A percentile compares a stretch with the other conserved stretches of the same genome.
Evolutionary conservation across 2,329 filamentous ascomycete species (phyloP).

Genomic region (Epichloe scottii): DNA sequence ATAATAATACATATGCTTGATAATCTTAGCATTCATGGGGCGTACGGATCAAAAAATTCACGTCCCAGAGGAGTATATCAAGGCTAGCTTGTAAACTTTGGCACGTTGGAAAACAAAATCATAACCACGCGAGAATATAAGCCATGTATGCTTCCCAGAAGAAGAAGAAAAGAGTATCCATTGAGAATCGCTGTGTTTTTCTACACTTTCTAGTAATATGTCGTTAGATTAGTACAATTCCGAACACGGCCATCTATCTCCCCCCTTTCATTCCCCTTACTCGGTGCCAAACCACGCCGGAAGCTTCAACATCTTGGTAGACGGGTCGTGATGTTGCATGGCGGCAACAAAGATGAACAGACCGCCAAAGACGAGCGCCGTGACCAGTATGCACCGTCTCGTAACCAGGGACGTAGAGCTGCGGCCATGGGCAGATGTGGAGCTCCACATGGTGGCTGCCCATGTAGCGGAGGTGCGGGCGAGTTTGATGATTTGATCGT

Average conservation of each 20-base stretch:
- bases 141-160: no score
- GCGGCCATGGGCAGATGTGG: slow-evolving; percentile 10
- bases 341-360: slow-evolving; percentile 9
- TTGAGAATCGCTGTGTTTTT: neutral
- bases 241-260: neutral
- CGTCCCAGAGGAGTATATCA: no score
- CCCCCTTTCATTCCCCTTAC: neutral
- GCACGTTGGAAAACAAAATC: no score
- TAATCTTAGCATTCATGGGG: no score
- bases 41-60: no score
- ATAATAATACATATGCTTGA: no score
- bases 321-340: slow-evolving; percentile 6
- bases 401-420: neutral
- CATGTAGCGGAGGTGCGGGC: slow-evolving; percentile 13
- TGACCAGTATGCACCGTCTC: slow-evolving; percentile 8
- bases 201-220: neutral
- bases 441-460: slow-evolving; percentile 12
- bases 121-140: no score
- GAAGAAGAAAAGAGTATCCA: neutral
- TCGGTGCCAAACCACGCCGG: slow-evolving; percentile 8
- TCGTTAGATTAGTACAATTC: neutral
- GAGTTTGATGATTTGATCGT: slow-evolving; percentile 19
- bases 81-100: no score
- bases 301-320: neutral
- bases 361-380: slow-evolving; percentile 5